Evolutionary conservation across 2,329 filamentous ascomycete species (phyloP).

Genomic region (Sporothrix schenckii): DNA sequence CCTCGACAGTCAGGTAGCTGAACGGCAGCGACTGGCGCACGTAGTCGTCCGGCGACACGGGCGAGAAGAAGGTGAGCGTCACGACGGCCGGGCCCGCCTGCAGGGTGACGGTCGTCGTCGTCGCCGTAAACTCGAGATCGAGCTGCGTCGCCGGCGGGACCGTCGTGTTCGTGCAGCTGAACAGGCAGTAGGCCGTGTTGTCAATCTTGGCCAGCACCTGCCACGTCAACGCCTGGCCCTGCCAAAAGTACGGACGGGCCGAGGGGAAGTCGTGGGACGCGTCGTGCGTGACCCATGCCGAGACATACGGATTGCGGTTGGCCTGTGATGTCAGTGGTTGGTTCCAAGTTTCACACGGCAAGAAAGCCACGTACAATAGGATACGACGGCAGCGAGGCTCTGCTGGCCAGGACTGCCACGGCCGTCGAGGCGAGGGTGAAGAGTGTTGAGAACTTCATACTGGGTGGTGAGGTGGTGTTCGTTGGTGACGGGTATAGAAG

Average conservation of each 20-base stretch:
- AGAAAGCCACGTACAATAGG: slow-evolving; percentile 4
- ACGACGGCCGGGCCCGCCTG: slow-evolving; percentile 39
- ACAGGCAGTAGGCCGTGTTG: slow-evolving; percentile 41
- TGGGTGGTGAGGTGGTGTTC: not conserved
- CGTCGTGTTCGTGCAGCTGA: slow-evolving; percentile 39
- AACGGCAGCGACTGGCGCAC: slow-evolving; percentile 44
- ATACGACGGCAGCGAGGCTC: slow-evolving; percentile 24
- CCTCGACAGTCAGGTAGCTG: slow-evolving; percentile 41
- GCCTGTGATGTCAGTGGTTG: slow-evolving; percentile 32
- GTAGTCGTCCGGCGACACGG: slow-evolving; percentile 42
- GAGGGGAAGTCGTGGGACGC: slow-evolving; percentile 38
- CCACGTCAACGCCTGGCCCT: slow-evolving; percentile 42
- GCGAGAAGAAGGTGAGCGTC: slow-evolving; percentile 44
- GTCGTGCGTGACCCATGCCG: slow-evolving; percentile 43
- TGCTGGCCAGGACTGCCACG: slow-evolving; percentile 3
- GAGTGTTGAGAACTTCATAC: slow-evolving; percentile 12
- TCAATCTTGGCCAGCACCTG: slow-evolving; percentile 42
- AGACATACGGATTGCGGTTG: slow-evolving; percentile 42
- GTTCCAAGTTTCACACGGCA: too few relatives aligned
- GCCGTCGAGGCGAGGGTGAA: not conserved
- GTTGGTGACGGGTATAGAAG: not conserved
- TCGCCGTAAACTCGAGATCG: slow-evolving; percentile 41
- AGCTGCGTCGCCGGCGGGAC: slow-evolving; percentile 36
- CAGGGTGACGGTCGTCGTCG: slow-evolving; percentile 41
- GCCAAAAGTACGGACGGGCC: slow-evolving; percentile 43